Conservation (phyloP, 768 basidiomycete species). For the Tylopilus felleus region DNA sequence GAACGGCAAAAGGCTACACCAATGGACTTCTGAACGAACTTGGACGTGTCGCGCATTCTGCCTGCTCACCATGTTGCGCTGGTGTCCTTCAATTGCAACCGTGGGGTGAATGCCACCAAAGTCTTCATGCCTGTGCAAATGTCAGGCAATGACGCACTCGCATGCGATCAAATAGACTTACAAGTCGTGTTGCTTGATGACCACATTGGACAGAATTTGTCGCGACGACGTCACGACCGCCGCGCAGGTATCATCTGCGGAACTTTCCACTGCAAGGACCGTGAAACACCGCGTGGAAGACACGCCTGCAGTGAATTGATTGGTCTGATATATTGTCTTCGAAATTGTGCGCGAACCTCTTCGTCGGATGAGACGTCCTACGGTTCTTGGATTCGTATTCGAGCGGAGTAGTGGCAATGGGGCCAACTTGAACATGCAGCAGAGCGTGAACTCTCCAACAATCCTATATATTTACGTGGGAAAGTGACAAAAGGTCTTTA, state of each 20-base stretch:
- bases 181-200: conserved; percentile 76
- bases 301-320: neutral
- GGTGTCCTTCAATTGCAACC: conserved; percentile 76
- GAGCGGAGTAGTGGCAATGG: neutral
- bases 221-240: conserved; percentile 75
- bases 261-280: conserved; percentile 78
- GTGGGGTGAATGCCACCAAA: conserved; percentile 74
- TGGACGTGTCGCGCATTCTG: neutral
- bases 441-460: neutral
- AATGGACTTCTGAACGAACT: neutral
- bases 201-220: conserved; percentile 76
- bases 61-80: conserved; percentile 63
- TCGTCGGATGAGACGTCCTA: neutral
- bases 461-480: too few relatives aligned
- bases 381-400: neutral
- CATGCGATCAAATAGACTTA: conserved; percentile 27
- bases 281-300: conserved; percentile 43
- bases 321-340: neutral
- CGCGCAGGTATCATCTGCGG: conserved; percentile 92
- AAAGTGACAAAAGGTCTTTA: too few relatives aligned
- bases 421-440: neutral
- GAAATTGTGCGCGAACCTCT: neutral
- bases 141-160: neutral
- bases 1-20: conserved; percentile 68
- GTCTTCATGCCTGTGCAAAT: conserved; percentile 20